Evolutionary conservation across 805 yeast species (phyloP).

Genomic region (Saccharomycopsis amapae): DNA sequence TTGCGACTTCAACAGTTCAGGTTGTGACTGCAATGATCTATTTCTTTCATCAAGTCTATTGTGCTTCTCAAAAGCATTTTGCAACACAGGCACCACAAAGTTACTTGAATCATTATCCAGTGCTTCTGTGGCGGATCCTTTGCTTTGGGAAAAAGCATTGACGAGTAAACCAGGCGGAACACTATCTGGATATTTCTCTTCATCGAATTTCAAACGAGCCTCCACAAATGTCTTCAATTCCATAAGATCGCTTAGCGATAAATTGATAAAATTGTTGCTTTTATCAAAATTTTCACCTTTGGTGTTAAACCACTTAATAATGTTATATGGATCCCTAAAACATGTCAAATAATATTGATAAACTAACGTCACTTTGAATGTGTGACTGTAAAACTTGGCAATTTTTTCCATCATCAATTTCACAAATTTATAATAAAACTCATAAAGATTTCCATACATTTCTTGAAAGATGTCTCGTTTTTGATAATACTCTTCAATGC

Average conservation of each 20-base stretch:
- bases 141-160: not conserved
- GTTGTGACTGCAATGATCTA: too few species aligned
- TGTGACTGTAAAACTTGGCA: conserved; percentile 16
- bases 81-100: too few species aligned
- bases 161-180: conserved; percentile 1
- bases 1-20: too few species aligned
- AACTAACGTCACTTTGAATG: conserved; percentile 11
- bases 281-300: not conserved
- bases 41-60: too few species aligned
- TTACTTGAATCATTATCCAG: too few species aligned
- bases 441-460: conserved; percentile 11
- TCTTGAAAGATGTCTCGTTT: conserved; percentile 11
- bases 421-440: conserved; percentile 9
- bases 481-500: conserved; percentile 10
- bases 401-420: conserved; percentile 15
- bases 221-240: not conserved
- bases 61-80: too few species aligned
- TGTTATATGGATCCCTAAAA: conserved; percentile 11
- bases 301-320: conserved; percentile 12
- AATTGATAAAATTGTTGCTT: conserved; percentile 1
- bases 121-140: not conserved
- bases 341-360: conserved; percentile 18
- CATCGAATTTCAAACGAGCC: conserved; percentile 2
- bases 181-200: conserved; percentile 7
- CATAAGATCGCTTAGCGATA: not conserved